A percentile compares a stretch with the other conserved stretches of the same genome.
phyloP scores from a whole-genome alignment of 257 asterid species.

The Penstemon davidsonii region DNA sequence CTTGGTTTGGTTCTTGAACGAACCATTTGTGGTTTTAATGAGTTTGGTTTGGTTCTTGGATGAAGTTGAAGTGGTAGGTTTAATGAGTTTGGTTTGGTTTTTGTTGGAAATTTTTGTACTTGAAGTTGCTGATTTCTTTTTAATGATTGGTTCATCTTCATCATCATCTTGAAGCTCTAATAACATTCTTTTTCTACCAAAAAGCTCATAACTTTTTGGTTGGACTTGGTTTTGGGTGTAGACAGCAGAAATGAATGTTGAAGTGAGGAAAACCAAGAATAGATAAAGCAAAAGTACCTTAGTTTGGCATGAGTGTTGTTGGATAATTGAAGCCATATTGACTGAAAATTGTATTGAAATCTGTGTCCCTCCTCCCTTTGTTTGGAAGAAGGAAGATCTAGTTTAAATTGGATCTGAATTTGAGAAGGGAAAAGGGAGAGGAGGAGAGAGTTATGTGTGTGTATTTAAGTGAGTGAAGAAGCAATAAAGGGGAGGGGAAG shows the following conservation, averaged over 20 bases:
- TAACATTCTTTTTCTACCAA: constrained; percentile 38
- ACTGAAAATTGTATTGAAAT: constrained; percentile 38
- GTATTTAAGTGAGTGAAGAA: background rate
- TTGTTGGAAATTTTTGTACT: constrained; percentile 21
- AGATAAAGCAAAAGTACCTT: constrained; percentile 46
- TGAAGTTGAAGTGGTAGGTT: constrained; percentile 11
- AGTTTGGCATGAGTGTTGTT: constrained; percentile 23
- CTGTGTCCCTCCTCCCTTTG: constrained; percentile 17
- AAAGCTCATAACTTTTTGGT: constrained; percentile 5
- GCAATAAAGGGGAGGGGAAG: background rate
- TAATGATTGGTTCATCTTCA: constrained; percentile 37
- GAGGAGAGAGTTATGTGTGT: background rate
- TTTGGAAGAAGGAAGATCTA: constrained; percentile 8
- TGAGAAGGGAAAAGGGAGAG: background rate
- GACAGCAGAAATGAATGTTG: constrained; percentile 44
- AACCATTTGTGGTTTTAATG: constrained; percentile 21
- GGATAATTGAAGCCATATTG: constrained; percentile 56
- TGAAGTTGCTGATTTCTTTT: constrained; percentile 37
- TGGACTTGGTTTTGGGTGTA: constrained; percentile 20
- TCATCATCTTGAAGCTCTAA: constrained; percentile 42
- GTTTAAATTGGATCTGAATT: constrained; percentile 28
- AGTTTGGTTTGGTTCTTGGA: constrained; percentile 44
- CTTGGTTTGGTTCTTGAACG: constrained; percentile 53
- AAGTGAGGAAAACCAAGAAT: constrained; percentile 44
- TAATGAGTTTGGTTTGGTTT: constrained; percentile 38